Conservation (phyloP, 1,139 yeast genomes). For the Kluyveromyces marxianus region DNA sequence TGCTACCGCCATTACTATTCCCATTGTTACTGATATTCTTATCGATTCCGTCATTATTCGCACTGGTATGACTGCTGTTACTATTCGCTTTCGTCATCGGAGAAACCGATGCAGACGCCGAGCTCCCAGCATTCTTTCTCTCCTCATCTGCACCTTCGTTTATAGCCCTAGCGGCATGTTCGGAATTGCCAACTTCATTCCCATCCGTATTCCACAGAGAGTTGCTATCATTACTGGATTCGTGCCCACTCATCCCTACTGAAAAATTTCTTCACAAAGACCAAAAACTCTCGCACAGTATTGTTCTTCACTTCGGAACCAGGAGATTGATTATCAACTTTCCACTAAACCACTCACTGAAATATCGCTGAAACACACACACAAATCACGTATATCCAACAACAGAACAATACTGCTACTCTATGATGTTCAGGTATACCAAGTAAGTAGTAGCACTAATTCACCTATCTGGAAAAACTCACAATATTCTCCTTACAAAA, state of each 20-base stretch:
- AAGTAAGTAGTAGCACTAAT: too few relatives aligned
- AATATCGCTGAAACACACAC: too few relatives aligned
- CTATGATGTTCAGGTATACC: too few relatives aligned
- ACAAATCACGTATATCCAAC: too few relatives aligned
- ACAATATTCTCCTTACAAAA: too few relatives aligned
- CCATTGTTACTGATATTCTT: conserved; percentile 1
- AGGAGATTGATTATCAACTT: too few relatives aligned
- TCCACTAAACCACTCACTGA: too few relatives aligned
- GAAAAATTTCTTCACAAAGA: too few relatives aligned
- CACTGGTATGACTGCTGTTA: background rate
- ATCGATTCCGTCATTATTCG: background rate
- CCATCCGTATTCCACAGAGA: background rate
- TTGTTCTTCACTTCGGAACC: too few relatives aligned
- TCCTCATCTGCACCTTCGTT: background rate
- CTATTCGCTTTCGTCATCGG: background rate
- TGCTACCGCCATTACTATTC: conserved; percentile 1
- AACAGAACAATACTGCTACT: too few relatives aligned
- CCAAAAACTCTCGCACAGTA: too few relatives aligned
- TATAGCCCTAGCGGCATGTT: background rate
- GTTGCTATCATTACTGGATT: background rate
- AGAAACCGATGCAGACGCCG: background rate
- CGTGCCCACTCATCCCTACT: background rate
- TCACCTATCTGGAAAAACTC: too few relatives aligned
- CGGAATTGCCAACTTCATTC: background rate
- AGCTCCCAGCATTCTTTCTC: background rate